These are phyloP conservation scores for Rhodotorula sp. DNA, from an alignment of 1,284 basidiomycete genomes.

Conservation along the genomic window DNA sequence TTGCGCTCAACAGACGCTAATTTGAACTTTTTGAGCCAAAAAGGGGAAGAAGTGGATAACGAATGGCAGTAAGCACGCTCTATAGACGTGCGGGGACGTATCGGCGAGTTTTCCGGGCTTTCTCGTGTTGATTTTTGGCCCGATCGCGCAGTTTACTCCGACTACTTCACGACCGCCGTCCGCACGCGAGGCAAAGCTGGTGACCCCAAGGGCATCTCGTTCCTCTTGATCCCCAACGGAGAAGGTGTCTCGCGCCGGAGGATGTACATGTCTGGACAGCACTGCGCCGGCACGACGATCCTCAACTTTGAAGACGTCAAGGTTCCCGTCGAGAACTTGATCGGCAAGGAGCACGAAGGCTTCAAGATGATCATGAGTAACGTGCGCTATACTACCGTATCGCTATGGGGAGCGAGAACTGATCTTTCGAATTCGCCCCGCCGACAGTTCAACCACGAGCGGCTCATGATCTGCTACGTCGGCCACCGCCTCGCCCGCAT, in stretches of 20 bases:
- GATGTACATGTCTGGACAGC: constrained; percentile 40
- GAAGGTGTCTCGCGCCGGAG: constrained; percentile 38
- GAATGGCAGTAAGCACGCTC: constrained; percentile 2
- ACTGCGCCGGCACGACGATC: constrained; percentile 47
- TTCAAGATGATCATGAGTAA: constrained; percentile 35
- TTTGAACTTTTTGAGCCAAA: constrained; percentile 40
- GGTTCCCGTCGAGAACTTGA: constrained; percentile 49
- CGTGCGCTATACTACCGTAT: constrained; percentile 4
- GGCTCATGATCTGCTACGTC: constrained; percentile 23
- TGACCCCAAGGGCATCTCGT: constrained; percentile 46
- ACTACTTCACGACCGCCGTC: constrained; percentile 43
- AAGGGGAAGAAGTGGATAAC: constrained; percentile 38
- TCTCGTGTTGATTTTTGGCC: too few relatives aligned
- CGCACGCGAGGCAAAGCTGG: constrained; percentile 44
- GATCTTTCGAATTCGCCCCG: not conserved
- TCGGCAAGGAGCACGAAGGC: constrained; percentile 43
- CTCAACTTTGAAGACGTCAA: constrained; percentile 48
- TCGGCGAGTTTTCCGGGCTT: not conserved
- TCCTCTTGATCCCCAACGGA: constrained; percentile 46
- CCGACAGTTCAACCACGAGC: constrained; percentile 21
- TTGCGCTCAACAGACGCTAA: not conserved
- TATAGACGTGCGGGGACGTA: not conserved
- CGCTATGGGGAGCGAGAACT: not conserved
- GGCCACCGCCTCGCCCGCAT: constrained; percentile 33
- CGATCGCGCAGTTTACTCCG: constrained; percentile 27